These are phyloP conservation scores for Cercospora sojina DNA, from an alignment of 2,329 filamentous ascomycete species.

Conservation along the genomic window DNA sequence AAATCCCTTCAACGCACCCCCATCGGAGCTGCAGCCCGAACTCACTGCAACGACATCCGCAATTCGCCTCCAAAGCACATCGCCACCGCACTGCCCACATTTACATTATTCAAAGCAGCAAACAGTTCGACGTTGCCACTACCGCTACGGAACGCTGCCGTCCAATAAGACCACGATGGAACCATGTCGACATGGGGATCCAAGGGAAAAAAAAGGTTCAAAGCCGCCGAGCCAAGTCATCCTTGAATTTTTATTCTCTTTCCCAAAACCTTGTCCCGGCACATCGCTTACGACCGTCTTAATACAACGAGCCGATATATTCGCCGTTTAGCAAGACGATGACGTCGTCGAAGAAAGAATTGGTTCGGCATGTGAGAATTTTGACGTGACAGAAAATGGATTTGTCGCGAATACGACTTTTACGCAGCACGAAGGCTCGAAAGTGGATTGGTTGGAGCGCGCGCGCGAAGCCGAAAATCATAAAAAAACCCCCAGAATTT, in stretches of 20 bases:
- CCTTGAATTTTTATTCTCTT: neutral
- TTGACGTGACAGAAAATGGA: too few species aligned
- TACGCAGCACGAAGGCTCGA: too few species aligned
- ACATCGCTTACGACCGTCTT: neutral
- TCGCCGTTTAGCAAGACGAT: neutral
- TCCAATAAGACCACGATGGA: neutral
- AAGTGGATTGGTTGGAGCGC: too few species aligned
- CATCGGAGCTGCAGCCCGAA: neutral
- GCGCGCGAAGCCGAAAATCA: too few species aligned
- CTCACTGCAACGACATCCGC: neutral
- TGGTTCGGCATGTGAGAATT: neutral
- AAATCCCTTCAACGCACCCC: neutral
- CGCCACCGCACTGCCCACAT: neutral
- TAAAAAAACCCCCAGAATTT: too few species aligned
- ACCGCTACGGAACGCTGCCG: neutral
- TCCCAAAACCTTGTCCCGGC: neutral
- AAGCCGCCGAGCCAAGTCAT: neutral
- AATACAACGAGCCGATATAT: neutral
- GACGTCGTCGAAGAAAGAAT: neutral
- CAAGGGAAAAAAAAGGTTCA: neutral
- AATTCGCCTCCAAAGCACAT: neutral
- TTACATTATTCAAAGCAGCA: neutral
- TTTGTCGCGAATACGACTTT: neutral
- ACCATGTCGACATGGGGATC: neutral
- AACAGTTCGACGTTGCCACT: neutral